Evolutionary conservation across 1,139 yeast species (phyloP), one percentile per base, ranked within the genome.

Genomic region (Sugiyamaella sp.): DNA sequence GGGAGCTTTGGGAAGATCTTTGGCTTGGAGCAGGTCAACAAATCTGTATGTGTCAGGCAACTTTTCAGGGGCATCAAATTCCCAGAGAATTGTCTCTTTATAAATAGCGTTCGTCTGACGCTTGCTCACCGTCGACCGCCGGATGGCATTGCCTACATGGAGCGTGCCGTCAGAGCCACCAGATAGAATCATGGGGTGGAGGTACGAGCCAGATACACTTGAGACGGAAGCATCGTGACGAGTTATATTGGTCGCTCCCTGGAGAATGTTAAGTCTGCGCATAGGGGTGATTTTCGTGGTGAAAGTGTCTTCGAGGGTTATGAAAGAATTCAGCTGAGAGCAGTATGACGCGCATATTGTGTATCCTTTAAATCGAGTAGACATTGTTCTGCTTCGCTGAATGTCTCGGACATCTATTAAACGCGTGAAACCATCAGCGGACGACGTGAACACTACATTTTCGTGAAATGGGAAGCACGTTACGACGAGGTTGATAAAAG

Each of bases 91-190:
- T 3, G 63, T 67, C 41, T 65, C 66, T 8, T 57, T 52, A 50
- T 69, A 68, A 8, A 59, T 58, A 2, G 63, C 55, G 2, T 70
- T 61, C 2, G 72, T 59, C 43, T 71, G 69, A 47, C 79, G 74
- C 35, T 73, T 70, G 5, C 76, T 74, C 2, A 74, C 72, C 38
- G 78, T 57, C 1, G 77, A 58, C 35, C 79, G 68, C 57, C 82
- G 71, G 1, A 73, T 66, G 2, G 74, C 53, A 57, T 79, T 80
- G 19, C 74, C 72, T 2, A 79, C 64, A 45, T 70, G 69, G 1
- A 81, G 58, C 1, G 70, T 78, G 0, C 96, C 96, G 60, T 81
- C 85, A 1, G 86, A 71, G 2, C 84, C 80, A 1, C 90, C 90
- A 3, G 80, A 70, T 2, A 86, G 65, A 5, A 80, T 65, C 56